Base-by-base conservation (phyloP, 1,284 basidiomycete genomes). In the Apiotrichum veenhuisii region DNA sequence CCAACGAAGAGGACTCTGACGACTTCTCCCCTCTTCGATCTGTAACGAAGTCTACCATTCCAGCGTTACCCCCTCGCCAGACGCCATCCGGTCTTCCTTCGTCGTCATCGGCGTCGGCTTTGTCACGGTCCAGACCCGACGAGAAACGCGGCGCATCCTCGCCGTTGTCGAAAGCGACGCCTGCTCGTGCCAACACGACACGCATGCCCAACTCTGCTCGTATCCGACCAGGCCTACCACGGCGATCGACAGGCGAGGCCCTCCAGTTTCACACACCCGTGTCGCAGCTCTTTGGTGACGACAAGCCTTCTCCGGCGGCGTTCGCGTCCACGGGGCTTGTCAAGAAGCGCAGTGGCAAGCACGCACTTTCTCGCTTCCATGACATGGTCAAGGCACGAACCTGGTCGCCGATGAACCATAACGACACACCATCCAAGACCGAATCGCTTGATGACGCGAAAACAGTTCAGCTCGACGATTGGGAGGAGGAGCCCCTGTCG, bases 241-340 rank as follows among this genome's bases (percentile, higher is more conserved):
- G 34, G 5, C 9, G 22, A 9, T 36, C 40, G 45, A 18, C 50
- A 45, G 40, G 37, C 11, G 38, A 43, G 41, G 50, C 23, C 30
- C 20, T 41, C 47, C 57, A 12, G 55, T 55, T 10, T 43, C 57
- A 15, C 55, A 72, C 70, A 0, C 72, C 72, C 1, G 64, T 69
- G 3, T 52, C 67, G 2, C 58, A 65, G 33, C 55, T 74, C 2
- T 76, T 77, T 45, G 68, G 61, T 9, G 67, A 72, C 37, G 65
- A 72, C 55, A 70, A 65, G 46, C 76, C 76, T 3, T 74, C 72
- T 20, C 75, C 76, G 0, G 71, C 73, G 1, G 76, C 75, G 2
- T 77, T 77, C 42, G 69, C 69, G 10, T 74, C 73, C 11, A 71
- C 73, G 1, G 76, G 76, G 0, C 57, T 77, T 22, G 65, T 74